These are phyloP conservation scores for Aspergillus kassunensis DNA, from an alignment of 495 filamentous ascomycete species.

Conservation along the genomic window DNA sequence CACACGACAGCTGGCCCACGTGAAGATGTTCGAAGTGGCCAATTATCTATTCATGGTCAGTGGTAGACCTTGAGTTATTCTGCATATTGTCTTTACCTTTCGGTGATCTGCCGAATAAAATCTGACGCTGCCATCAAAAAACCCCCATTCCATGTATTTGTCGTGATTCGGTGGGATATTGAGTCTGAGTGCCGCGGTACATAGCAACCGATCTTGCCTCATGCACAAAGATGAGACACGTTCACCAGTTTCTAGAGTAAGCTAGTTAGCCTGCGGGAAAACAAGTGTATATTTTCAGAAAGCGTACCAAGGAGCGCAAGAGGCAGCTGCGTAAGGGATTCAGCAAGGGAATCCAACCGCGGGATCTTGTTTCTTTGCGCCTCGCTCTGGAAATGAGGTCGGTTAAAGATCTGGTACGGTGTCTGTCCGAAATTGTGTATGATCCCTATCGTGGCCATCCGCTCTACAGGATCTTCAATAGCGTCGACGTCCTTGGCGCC, in stretches of 20 bases:
- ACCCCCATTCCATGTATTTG: slow-evolving; percentile 94
- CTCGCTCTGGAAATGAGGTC: slow-evolving; percentile 71
- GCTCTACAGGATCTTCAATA: slow-evolving; percentile 82
- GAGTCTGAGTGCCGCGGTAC: slow-evolving; percentile 73
- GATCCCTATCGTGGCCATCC: slow-evolving; percentile 83
- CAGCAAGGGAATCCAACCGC: slow-evolving; percentile 73
- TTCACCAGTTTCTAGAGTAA: slow-evolving; percentile 63
- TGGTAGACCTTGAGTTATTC: not conserved
- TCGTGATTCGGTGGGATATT: slow-evolving; percentile 86
- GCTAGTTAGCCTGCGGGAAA: not conserved
- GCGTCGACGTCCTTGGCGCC: slow-evolving; percentile 89
- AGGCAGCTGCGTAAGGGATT: slow-evolving; percentile 74
- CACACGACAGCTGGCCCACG: slow-evolving; percentile 76
- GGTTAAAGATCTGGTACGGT: slow-evolving; percentile 86
- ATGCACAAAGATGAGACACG: slow-evolving; percentile 76
- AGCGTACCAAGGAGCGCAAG: slow-evolving; percentile 64
- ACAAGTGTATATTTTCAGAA: not conserved
- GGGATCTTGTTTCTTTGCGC: slow-evolving; percentile 53
- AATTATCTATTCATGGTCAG: slow-evolving; percentile 41
- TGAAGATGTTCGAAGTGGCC: slow-evolving; percentile 93
- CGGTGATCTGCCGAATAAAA: slow-evolving; percentile 80
- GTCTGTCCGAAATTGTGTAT: slow-evolving; percentile 99
- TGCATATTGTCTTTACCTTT: slow-evolving; percentile 40
- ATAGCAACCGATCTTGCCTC: slow-evolving; percentile 81
- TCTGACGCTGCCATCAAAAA: slow-evolving; percentile 84